Conservation (phyloP, 2,329 filamentous ascomycete species). For the Colletotrichum trifolii region DNA sequence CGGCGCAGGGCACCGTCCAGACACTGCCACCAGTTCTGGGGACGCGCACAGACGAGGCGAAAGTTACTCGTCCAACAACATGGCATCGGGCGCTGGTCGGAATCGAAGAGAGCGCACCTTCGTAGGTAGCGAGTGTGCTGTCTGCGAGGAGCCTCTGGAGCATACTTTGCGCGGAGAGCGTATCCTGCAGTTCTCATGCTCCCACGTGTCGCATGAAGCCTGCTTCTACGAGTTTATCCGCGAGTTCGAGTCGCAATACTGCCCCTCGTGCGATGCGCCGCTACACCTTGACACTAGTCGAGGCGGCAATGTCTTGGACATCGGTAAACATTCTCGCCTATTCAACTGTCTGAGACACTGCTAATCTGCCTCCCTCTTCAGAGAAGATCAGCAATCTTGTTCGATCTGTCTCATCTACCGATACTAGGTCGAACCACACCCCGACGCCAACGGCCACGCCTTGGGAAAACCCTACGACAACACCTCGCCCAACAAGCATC, state of each 20-base stretch:
- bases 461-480: conserved; percentile 74
- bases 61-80: conserved; percentile 45
- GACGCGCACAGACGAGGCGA: conserved; percentile 50
- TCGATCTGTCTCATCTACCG: conserved; percentile 78
- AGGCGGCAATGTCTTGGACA: conserved; percentile 90
- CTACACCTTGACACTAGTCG: conserved; percentile 92
- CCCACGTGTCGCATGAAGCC: conserved; percentile 97
- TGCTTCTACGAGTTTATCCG: conserved; percentile 99
- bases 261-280: conserved; percentile 92
- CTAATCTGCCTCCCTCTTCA: conserved; percentile 52
- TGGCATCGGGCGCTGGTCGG: conserved; percentile 70
- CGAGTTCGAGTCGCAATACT: conserved; percentile 93
- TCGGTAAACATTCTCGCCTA: conserved; percentile 68
- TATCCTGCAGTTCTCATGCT: conserved; percentile 94
- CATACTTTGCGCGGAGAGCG: conserved; percentile 94
- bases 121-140: conserved; percentile 92
- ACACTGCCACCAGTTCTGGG: conserved; percentile 48
- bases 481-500: conserved; percentile 64
- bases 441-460: conserved; percentile 70
- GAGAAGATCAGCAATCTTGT: conserved; percentile 97
- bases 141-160: conserved; percentile 96
- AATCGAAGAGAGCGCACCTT: conserved; percentile 92
- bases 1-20: conserved; percentile 44
- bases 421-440: conserved; percentile 65
- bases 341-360: conserved; percentile 14